These are phyloP conservation scores for Acer negundo DNA, from an alignment of 345 rosid genomes.

Conservation along the genomic window DNA sequence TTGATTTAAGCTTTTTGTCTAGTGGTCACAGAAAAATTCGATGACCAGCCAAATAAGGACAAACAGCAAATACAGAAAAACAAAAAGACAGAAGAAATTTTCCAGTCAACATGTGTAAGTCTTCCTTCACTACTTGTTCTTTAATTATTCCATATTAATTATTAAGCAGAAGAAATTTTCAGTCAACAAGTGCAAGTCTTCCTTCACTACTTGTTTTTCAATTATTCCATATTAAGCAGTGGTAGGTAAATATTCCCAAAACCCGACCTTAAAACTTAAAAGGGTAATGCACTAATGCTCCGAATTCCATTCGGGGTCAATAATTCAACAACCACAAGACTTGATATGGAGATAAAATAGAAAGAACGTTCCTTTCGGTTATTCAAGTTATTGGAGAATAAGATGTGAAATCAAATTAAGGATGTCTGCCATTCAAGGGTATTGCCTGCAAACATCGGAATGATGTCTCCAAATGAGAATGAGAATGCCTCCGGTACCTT, in stretches of 20 bases:
- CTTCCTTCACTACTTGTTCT: too few species aligned
- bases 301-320: neutral
- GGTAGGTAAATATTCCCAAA: too few species aligned
- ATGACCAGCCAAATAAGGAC: too few species aligned
- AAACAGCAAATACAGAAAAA: too few species aligned
- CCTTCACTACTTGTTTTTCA: too few species aligned
- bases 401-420: constrained; percentile 20
- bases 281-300: neutral
- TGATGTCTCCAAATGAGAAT: constrained; percentile 71
- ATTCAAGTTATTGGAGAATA: neutral
- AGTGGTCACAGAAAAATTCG: neutral
- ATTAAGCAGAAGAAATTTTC: too few species aligned
- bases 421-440: constrained; percentile 66
- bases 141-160: too few species aligned
- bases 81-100: too few species aligned
- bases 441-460: constrained; percentile 91
- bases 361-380: neutral
- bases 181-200: neutral
- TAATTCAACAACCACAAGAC: neutral
- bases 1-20: neutral
- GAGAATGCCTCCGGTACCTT: constrained; percentile 72
- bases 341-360: neutral
- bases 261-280: too few species aligned
- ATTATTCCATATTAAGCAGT: too few species aligned
- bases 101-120: too few species aligned